These are phyloP conservation scores for Tylopilus sp. DNA, from an alignment of 768 basidiomycete genomes.

Conservation along the genomic window DNA sequence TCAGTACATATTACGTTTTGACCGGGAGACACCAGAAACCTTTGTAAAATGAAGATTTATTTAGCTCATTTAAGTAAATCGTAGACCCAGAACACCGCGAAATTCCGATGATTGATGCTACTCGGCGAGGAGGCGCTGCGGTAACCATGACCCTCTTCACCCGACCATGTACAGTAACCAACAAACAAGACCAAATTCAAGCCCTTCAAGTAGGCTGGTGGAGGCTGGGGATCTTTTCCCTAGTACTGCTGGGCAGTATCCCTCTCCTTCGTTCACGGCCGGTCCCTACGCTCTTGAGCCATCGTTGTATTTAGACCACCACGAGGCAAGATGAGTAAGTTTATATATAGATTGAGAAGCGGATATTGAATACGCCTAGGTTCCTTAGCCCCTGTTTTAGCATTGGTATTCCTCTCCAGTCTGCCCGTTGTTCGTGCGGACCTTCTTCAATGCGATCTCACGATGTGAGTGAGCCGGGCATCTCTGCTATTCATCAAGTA, in stretches of 20 bases:
- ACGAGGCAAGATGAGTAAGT: slow-evolving; percentile 13
- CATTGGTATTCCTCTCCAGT: slow-evolving; percentile 4
- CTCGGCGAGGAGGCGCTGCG: neutral
- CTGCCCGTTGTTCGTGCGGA: slow-evolving; percentile 13
- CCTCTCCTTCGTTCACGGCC: slow-evolving; percentile 1
- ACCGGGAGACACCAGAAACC: too few species aligned
- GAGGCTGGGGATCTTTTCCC: neutral
- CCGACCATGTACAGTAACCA: neutral
- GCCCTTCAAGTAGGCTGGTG: slow-evolving; percentile 11
- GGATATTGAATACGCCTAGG: slow-evolving; percentile 1
- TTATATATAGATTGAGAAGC: neutral
- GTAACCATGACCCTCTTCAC: too few species aligned
- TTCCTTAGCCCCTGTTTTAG: neutral
- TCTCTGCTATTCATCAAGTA: neutral
- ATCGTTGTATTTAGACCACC: neutral
- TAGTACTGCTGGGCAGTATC: slow-evolving; percentile 14
- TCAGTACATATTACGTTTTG: too few species aligned
- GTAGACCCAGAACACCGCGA: too few species aligned
- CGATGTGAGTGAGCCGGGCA: slow-evolving; percentile 1
- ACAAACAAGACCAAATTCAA: slow-evolving; percentile 13
- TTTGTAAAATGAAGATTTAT: too few species aligned
- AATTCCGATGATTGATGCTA: neutral
- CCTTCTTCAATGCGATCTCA: slow-evolving; percentile 4
- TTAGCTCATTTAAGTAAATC: neutral
- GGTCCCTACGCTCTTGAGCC: neutral